Evolutionary conservation across 2,329 filamentous ascomycete genomes (phyloP).

Genomic region (Ascochyta rabiei): DNA sequence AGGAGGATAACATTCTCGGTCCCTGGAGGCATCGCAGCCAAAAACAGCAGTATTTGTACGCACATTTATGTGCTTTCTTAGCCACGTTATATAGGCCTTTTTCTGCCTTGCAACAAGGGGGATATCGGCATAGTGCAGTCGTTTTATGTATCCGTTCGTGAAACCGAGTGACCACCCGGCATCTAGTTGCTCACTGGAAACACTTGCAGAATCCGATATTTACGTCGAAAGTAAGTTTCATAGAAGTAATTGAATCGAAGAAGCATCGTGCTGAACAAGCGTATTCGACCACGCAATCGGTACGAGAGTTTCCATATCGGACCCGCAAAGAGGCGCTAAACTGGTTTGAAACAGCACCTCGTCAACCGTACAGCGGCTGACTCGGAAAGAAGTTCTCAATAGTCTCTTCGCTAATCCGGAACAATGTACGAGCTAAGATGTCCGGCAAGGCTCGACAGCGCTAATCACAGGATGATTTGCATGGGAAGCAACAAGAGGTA

Average conservation of each 20-base stretch:
- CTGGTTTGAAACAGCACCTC: constrained; percentile 6
- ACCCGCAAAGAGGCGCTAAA: constrained; percentile 2
- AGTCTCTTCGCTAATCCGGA: constrained; percentile 1
- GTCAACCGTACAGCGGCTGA: not conserved
- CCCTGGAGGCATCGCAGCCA: too few species aligned
- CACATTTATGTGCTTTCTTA: too few species aligned
- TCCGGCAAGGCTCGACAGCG: not conserved
- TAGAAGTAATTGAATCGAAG: not conserved
- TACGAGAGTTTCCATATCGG: not conserved
- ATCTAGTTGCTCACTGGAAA: not conserved
- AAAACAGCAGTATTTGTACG: too few species aligned
- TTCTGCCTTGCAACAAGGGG: too few species aligned
- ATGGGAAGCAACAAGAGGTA: not conserved
- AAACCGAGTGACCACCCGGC: not conserved
- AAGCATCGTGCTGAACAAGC: not conserved
- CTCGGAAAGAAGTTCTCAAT: not conserved
- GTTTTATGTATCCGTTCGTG: not conserved
- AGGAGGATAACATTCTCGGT: not conserved
- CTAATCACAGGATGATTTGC: not conserved
- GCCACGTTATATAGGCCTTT: too few species aligned
- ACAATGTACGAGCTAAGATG: not conserved
- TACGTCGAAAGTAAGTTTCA: not conserved
- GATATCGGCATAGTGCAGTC: not conserved
- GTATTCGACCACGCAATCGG: not conserved
- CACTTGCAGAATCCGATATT: not conserved